Base-by-base conservation (phyloP, 2,329 filamentous ascomycete species). In the Cladosporium colombiae region DNA sequence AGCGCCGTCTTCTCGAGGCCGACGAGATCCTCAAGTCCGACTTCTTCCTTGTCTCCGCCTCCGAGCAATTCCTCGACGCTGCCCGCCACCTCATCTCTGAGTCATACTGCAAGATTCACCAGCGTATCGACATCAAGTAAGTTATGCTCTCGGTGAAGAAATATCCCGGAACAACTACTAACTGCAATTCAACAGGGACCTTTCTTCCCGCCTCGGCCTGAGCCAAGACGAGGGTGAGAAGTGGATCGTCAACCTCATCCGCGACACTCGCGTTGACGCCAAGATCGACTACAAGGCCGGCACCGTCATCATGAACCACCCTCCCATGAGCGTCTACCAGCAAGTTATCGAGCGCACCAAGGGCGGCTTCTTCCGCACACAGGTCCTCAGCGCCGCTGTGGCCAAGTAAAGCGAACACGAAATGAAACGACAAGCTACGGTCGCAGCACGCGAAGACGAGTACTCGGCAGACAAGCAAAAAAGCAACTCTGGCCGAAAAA, bases 261-360 rank as follows among this genome's bases (percentile, higher is more conserved):
- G 95, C 70, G 95, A 99, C 82, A 99, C 95, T 27, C 88, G 93
- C 69, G 91, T 99, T 69, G 95, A 99, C 77, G 95, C 95, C 75
- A 99, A 99, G 88, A 98, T 98, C 78, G 95, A 99, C 83, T 97
- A 96, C 84, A 92, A 98, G 84, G 92, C 96, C 82, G 95, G 95
- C 77, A 98, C 95, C 64, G 95, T 99, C 62, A 89, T 98, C 73
- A 99, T 99, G 94, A 98, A 99, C 85, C 95, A 99, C 83, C 95
- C 94, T 61, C 94, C 95, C 69, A 95, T 96, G 84, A 97, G 93
- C 70, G 94, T 99, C 72, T 98, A 99, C 82, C 94, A 97, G 83
- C 94, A 99, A 81, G 95, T 99, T 75, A 99, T 99, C 76, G 95
- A 99, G 87, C 89, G 93, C 82, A 99, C 95, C 67, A 98, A 98